Base-by-base conservation (phyloP, 371 early-diverging fungal species). In the Apophysomyces ossiformis region DNA sequence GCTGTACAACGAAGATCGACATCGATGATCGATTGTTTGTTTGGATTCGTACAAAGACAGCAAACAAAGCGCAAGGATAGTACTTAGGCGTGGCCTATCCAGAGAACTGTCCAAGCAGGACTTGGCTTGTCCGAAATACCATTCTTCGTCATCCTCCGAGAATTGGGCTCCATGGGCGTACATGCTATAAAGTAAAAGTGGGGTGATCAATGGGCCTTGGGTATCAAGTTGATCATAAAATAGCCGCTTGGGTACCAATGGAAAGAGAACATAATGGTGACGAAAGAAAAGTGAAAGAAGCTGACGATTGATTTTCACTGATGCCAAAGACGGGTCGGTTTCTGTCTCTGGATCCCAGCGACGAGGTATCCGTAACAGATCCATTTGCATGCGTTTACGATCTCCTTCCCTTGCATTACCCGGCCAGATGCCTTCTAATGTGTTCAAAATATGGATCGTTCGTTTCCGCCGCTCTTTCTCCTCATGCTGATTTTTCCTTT, bases 131-230 rank as follows among this genome's bases (percentile, higher is more conserved):
- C 65, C 46, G 60, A 72, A 75, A 57, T 68, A 79, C 7, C 38
- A 64, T 43, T 76, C 73, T 0, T 60, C 61, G 7, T 63, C 57
- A n/a, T 69, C 69, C 9, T 64, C 63, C 12, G 70, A 68, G 44
- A 46, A 61, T 36, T 66, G 71, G 4, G 80, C 70, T 4, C 71
- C 80, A 58, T 77, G 74, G 1, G 80, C 80, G 44, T 66, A 70
- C n/a, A 79, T 58, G 36, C 66, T 50, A 18, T 68, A 57, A 4
- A 79, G 16, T 12, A 79, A 44, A 1, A 67, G 57, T 8, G 71
- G 62, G 37, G 63, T 67, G n/a, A 77, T 71, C 12, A 77, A 63
- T 16, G 68, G 64, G 8, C 74, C 77, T n/a, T 71, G 54, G 21
- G 63, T 57, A 18, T 74, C 69, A 13, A 76, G 60, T 43, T 79